Evolutionary conservation across 202 grass and related monocot genomes (phyloP), one percentile per base, ranked within the genome.

Genomic region (Brachypodium distachyon): DNA sequence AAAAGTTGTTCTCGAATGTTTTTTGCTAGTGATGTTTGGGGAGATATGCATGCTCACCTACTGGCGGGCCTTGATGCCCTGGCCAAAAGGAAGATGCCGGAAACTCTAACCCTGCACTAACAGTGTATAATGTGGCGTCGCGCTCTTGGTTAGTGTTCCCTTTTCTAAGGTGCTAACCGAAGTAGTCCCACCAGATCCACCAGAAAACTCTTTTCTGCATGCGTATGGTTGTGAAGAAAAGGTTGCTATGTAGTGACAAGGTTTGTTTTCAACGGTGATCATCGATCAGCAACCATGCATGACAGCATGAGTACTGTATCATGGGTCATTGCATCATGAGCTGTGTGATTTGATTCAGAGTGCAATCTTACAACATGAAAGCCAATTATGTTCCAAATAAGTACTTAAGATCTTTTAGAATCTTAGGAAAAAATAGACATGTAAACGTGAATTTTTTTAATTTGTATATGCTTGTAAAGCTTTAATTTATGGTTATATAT

Each of bases 121-220:
- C 51, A 11, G 65, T 17, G 53, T 36, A 32, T 51, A 31, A 8
- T 22, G 29, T 53, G 46, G 6, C 21, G 53, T 78, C 38, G 22
- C 38, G 18, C 21, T 34, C 29, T 38, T 56, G 25, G 16, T 38
- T 72, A 47, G 7, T 71, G 55, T n/a, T n/a, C 9, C 25, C 9
- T 18, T 62, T 62, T 18, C 41, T 26, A 7, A 61, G 31, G 12
- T 44, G 53, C 9, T 54, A 36, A 61, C 70, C 33, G 29, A 27
- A 56, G 55, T 37, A 64, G 64, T 72, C 56, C 40, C 43, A 62
- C 44, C 82, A 53, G 67, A 84, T 59, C 54, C 64, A 77, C 73
- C 60, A 67, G 33, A 36, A 63, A 21, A 4, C 22, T 3, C 2
- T 13, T 33, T n/a, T n/a, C n/a, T n/a, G n/a, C n/a, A 32, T 29